Base-by-base conservation (phyloP, 352 stramenopile species). In the Pythium phragmiticola region DNA sequence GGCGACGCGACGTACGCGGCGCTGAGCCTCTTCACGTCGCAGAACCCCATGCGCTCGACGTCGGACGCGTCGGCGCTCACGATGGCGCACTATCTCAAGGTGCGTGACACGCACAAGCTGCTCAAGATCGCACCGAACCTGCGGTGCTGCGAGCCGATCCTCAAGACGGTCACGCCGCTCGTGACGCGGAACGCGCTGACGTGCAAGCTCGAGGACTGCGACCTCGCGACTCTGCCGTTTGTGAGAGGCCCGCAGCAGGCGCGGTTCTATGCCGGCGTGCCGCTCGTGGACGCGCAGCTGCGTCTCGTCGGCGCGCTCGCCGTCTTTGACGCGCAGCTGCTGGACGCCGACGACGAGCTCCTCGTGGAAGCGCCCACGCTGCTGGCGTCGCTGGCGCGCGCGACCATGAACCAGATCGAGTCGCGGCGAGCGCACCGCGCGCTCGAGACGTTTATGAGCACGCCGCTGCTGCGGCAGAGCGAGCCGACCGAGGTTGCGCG, bases 221-320 rank as follows among this genome's bases (percentile, higher is more conserved):
- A 86, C 21, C 87, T 90, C 19, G 56, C 69, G 12, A 65, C 75
- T n/a, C 65, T 92, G 0, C 80, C 85, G 33, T 80, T 94, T 42
- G 85, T 94, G 2, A 66, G 80, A 42, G 85, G 83, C 0, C 82
- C 85, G 1, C 85, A 94, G 55, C 76, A 84, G 36, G 78, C 78
- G 13, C 77, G 73, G 19, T 92, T 91, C 62, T 94, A 94, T 63
- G 80, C 78, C 3, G 81, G 83, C 1, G 75, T 90, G 14, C 82
- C 80, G 37, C 70, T 92, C 5, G 60, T 77, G 2, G 75, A 89
- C 69, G 42, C 57, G 45, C 78, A 75, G 33, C 58, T 68, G 3
- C 75, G 75, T 8, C 63, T 78, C 7, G 68, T 92, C 26, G 85
- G 85, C 0, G 83, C 83, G 12, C 46, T 94, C 21, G 79, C 75